Evolutionary conservation across 176 grass and related monocot genomes (phyloP), one percentile per base, ranked within the genome.

Genomic region (Typha latifolia): DNA sequence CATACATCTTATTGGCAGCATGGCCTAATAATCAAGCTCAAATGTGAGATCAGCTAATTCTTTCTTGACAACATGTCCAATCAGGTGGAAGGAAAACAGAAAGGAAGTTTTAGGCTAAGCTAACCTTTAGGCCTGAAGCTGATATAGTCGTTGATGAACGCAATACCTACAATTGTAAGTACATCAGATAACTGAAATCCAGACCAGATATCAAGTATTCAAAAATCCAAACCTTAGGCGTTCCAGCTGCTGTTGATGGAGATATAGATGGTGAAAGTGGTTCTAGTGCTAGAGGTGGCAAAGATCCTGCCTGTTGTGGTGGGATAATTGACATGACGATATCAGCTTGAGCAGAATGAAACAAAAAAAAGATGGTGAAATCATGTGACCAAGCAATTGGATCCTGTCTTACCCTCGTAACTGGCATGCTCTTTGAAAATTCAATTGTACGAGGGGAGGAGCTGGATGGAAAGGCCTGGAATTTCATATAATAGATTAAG

Each of bases 71-170:
- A 59, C 11, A 21, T 19, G 53, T 19, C 20, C 53, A 59, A 59
- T 21, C 18, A 59, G 16, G 53, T 19, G 20, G 2, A 22, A 59
- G n/a, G 20, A 22, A 22, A 59, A 59, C 53, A 59, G 53, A 59
- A 59, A 16, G 15, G 14, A 55, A 59, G 18, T 9, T 19, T 59
- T 22, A 21, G 53, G 53, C 6, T 22, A 14, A 27, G 15, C 49
- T 57, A 66, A 76, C 73, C 62, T 76, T 86, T 49, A 90, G 66
- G 56, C 87, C 87, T 49, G 73, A 83, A 66, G 80, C 80, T 49
- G 80, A 86, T 49, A 86, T 79, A n/a, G 73, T 34, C 21, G 73
- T 83, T 66, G 80, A 31, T 49, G 86, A 72, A 37, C 49, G 80
- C 66, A 90, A 12, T 80, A 83, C 73, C 87, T 86, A 71, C 63